These are phyloP conservation scores for Pichia nanzhaoensis DNA, from an alignment of 805 yeast genomes.

Conservation along the genomic window DNA sequence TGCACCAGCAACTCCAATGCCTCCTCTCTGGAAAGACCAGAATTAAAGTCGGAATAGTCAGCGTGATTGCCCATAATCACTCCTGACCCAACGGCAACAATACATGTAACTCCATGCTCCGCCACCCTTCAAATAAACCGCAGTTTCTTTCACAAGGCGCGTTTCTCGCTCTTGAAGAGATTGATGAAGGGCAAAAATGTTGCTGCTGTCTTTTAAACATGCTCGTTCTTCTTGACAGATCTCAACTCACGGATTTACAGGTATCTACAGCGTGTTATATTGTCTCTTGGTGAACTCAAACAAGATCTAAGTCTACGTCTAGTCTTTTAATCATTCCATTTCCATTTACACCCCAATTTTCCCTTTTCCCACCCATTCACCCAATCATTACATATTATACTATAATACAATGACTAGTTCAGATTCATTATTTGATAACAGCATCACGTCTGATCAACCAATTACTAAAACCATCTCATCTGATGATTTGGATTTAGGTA, in stretches of 20 bases:
- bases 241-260: too few relatives aligned
- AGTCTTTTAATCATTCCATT: neutral
- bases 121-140: too few relatives aligned
- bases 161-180: too few relatives aligned
- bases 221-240: too few relatives aligned
- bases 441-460: conserved; percentile 21
- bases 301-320: neutral
- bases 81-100: too few relatives aligned
- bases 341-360: neutral
- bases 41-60: conserved; percentile 53
- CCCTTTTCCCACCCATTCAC: neutral
- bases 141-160: too few relatives aligned
- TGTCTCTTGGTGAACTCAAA: too few relatives aligned
- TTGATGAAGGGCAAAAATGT: too few relatives aligned
- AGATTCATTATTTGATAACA: conserved; percentile 30
- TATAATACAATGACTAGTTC: conserved; percentile 17
- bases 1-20: conserved; percentile 50
- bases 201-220: too few relatives aligned
- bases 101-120: too few relatives aligned
- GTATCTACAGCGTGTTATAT: too few relatives aligned
- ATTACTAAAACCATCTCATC: neutral
- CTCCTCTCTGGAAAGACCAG: conserved; percentile 38
- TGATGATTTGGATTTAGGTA: conserved; percentile 23
- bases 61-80: conserved; percentile 51
- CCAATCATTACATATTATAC: too few relatives aligned